phyloP scores from a whole-genome alignment of 2,329 filamentous ascomycete species.

The Geosmithia flava region DNA sequence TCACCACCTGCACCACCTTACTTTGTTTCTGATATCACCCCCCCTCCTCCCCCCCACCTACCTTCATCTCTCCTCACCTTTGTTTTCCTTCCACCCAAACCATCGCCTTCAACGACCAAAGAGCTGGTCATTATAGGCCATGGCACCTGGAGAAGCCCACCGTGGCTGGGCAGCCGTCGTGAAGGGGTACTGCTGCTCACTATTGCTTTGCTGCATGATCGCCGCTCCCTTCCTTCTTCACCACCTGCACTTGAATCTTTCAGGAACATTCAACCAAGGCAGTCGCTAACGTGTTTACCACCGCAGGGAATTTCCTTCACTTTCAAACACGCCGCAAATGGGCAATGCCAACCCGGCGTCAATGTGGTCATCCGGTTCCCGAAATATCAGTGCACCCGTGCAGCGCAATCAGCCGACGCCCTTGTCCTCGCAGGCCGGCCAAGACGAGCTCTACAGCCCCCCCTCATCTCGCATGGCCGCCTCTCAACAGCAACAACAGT shows the following conservation, averaged over 20 bases:
- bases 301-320: slow-evolving; percentile 50
- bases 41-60: background rate
- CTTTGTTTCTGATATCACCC: background rate
- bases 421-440: slow-evolving; percentile 33
- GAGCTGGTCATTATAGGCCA: background rate
- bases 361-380: slow-evolving; percentile 41
- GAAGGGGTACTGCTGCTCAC: background rate
- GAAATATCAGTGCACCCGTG: slow-evolving; percentile 33
- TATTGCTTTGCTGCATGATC: background rate
- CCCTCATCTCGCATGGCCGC: slow-evolving; percentile 24
- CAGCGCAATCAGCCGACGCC: slow-evolving; percentile 40
- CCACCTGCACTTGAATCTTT: background rate
- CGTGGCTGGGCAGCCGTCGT: background rate
- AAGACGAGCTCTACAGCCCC: slow-evolving; percentile 31
- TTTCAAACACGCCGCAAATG: slow-evolving; percentile 48
- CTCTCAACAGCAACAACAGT: background rate
- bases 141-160: background rate
- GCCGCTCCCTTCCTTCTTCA: background rate
- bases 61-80: background rate
- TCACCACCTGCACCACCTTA: no score
- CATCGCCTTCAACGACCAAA: background rate
- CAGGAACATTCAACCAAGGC: background rate
- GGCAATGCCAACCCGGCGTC: slow-evolving; percentile 33
- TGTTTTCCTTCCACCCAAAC: background rate
- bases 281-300: background rate